Base-by-base conservation (phyloP, 2,329 filamentous ascomycete species). In the Didymellaceae sp. region DNA sequence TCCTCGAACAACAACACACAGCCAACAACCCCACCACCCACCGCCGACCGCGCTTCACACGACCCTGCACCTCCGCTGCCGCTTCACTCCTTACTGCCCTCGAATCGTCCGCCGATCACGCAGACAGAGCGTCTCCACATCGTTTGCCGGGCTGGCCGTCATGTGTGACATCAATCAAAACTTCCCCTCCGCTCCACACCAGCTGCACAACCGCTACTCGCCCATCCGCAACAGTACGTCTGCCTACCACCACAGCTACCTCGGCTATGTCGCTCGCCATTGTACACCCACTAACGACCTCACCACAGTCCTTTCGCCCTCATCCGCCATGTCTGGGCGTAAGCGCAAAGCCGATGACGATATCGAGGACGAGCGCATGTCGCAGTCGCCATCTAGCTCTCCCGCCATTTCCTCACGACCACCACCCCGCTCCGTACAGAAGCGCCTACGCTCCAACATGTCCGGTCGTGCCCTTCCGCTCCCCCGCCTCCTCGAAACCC, bases 341-440 rank as follows among this genome's bases (percentile, higher is more conserved):
- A 97, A 97, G 81, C 87, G 94, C 75, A 97, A 97, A 81, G 91
- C 90, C 67, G 90, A 93, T 48, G 84, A 86, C 62, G 85, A 87
- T 65, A 83, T 85, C 62, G 73, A 82, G 57, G 86, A 88, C 69
- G 89, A 92, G 70, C 90, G 91, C 68, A 97, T 97, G 90, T 91
- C 88, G 52, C 87, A 93, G 65, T 97, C 93, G 28, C 92, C 93
- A 6, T 83, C 85, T 52, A 86, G 83, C 74, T 96, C 93, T 30
- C 91, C 93, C 38, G 88, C 89, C 54, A 82, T 89, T 52, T 79
- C 87, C 60, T 78, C 85, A 57, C 84, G 90, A 65, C 79, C 86
- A 48, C 83, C 95, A 21, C 78, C 84, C 45, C 69, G 68, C 43
- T 64, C 70, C 38, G 61, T 74, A 35, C 88, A 78, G 59, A 88